Percentiles rank a stretch among this genome's conserved stretches.
Conservation (phyloP, 345 rosid species). For the Kandelia obovata region DNA sequence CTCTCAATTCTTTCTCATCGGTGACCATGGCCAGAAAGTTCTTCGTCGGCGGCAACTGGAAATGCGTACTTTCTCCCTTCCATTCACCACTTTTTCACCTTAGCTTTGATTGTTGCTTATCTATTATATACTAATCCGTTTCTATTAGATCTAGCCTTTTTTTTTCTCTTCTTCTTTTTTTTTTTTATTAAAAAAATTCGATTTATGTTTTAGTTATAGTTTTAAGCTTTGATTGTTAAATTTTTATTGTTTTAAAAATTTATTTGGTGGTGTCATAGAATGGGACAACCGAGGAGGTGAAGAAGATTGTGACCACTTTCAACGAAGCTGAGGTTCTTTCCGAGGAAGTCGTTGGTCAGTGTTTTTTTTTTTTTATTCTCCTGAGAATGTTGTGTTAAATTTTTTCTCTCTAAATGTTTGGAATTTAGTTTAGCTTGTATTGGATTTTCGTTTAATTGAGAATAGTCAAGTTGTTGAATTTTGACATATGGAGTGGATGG, state of each 20-base stretch:
- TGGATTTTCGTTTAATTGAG: too few species aligned
- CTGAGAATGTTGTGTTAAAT: not conserved
- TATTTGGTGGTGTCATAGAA: conserved; percentile 33
- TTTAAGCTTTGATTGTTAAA: not conserved
- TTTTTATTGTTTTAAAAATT: not conserved
- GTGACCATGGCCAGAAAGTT: too few species aligned
- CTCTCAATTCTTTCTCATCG: too few species aligned
- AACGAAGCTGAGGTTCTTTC: conserved; percentile 65
- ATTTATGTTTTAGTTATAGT: not conserved
- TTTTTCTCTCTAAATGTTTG: not conserved
- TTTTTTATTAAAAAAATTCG: not conserved
- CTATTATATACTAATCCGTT: too few species aligned
- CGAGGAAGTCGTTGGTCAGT: conserved; percentile 53
- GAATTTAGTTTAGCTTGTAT: not conserved
- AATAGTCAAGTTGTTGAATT: not conserved
- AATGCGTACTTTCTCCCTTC: too few species aligned
- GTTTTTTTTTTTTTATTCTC: not conserved
- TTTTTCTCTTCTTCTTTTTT: too few species aligned
- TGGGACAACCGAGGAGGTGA: conserved; percentile 68
- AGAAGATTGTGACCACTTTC: conserved; percentile 53
- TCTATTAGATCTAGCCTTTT: too few species aligned
- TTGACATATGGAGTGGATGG: not conserved
- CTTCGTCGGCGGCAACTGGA: too few species aligned
- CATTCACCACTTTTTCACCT: too few species aligned
- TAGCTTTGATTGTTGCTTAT: too few species aligned